Evolutionary conservation across 2,329 filamentous ascomycete genomes (phyloP).

Genomic region (Beauveria rudraprayagi): DNA sequence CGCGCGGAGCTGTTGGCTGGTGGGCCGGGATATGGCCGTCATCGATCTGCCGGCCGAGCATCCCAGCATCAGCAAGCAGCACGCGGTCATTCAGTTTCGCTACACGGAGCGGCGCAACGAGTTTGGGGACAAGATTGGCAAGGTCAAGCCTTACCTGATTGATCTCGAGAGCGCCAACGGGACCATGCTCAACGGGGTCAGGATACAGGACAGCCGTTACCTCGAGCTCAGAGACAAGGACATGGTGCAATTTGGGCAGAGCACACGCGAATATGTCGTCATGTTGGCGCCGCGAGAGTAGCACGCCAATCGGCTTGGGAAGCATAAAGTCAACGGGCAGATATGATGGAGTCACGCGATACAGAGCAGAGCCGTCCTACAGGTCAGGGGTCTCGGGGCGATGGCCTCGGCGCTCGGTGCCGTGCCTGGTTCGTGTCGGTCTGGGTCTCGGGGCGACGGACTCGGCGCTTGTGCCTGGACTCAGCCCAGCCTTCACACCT

Average conservation of each 20-base stretch:
- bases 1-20: constrained; percentile 77
- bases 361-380: background rate
- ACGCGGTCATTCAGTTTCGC: constrained; percentile 90
- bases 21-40: constrained; percentile 72
- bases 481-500: no score
- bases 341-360: background rate
- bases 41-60: constrained; percentile 82
- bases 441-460: no score
- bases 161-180: constrained; percentile 93
- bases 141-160: constrained; percentile 79
- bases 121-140: constrained; percentile 74
- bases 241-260: constrained; percentile 79
- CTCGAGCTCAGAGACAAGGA: constrained; percentile 84
- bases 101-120: constrained; percentile 77
- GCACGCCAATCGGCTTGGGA: background rate
- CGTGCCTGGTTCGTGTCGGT: no score
- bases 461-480: no score
- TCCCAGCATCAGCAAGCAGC: constrained; percentile 89
- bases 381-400: background rate
- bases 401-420: background rate
- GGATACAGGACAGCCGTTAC: constrained; percentile 67
- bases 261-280: constrained; percentile 88
- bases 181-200: constrained; percentile 70
- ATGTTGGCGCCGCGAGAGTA: constrained; percentile 59
- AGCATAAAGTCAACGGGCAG: background rate